These are phyloP conservation scores for Tolypocladium pustulatum DNA, from an alignment of 2,329 filamentous ascomycete species.

Conservation along the genomic window DNA sequence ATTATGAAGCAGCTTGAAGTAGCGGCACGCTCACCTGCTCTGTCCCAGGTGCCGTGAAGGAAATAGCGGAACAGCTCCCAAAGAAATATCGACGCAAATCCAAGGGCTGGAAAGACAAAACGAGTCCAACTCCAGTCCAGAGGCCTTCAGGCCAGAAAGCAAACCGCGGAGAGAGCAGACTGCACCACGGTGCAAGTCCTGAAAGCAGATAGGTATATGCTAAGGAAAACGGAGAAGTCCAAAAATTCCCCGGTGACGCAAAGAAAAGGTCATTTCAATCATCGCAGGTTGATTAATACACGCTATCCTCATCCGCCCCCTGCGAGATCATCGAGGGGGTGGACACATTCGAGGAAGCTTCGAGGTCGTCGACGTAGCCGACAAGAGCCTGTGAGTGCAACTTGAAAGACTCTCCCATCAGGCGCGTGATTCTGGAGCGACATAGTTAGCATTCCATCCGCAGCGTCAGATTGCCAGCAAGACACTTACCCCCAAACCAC, in stretches of 20 bases:
- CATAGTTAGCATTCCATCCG: constrained; percentile 9
- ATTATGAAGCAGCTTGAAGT: constrained; percentile 5
- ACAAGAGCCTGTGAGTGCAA: constrained; percentile 89
- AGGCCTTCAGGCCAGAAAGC: constrained; percentile 7
- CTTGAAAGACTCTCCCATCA: constrained; percentile 98
- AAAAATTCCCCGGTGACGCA: constrained; percentile 1
- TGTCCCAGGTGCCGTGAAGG: constrained; percentile 24
- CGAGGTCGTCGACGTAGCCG: constrained; percentile 81
- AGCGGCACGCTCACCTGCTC: constrained; percentile 21
- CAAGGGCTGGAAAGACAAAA: constrained; percentile 13
- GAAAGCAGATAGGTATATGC: constrained; percentile 20
- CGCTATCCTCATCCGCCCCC: constrained; percentile 60
- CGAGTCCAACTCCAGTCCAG: constrained; percentile 5
- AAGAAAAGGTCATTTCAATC: constrained; percentile 35
- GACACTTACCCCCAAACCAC: constrained; percentile 94
- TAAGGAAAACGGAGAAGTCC: constrained; percentile 9
- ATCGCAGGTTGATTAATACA: constrained; percentile 48
- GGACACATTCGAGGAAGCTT: constrained; percentile 58
- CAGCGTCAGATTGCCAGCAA: background rate
- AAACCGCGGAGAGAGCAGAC: background rate
- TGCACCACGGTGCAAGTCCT: background rate
- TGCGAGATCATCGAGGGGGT: constrained; percentile 64
- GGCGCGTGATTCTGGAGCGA: constrained; percentile 63
- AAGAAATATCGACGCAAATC: constrained; percentile 20
- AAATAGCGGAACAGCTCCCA: constrained; percentile 14